Base-by-base conservation (phyloP, 768 basidiomycete species). In the Boletellus emodensis region DNA sequence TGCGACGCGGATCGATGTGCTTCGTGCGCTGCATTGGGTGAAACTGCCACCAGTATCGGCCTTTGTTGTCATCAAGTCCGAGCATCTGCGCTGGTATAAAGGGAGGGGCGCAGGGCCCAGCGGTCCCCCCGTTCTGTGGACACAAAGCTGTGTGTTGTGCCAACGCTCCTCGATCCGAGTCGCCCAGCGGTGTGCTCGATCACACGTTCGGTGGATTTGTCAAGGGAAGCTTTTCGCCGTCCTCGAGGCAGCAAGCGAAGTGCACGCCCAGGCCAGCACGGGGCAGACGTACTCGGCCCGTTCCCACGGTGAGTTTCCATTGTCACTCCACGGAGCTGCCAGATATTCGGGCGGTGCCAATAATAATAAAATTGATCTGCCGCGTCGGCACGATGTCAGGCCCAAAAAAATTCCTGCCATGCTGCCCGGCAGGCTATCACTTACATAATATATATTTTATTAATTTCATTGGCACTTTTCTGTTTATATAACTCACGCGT, bases 231-330 rank as follows among this genome's bases (percentile, higher is more conserved):
- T 66, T 67, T 55, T 63, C 46, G 22, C 60, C 56, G 61, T 62
- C 65, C 65, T 67, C 67, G 63, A 67, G 65, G 65, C 50, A 49
- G 38, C 57, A 69, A 67, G 65, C 65, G 65, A 69, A 52, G 51
- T 41, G 53, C 54, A 55, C 46, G 51, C 53, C 38, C 39, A 40
- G 39, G 49, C 30, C 30, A 30, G 30, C 46, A 56, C 42, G 51
- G 49, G 58, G 30, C 3, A 51, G 52, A 43, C 46, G 44, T 53
- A 59, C 49, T 54, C 8, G 38, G 20, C 2, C 33, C 17, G 3
- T 56, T 67, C 61, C 38, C 64, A 66, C 64, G 66, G 66, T 66
- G 54, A 64, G 66, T 64, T 65, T 62, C 56, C 58, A 56, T 61
- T 65, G 57, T 67, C 60, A 54, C 61, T 67, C 49, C 61, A 53